These are phyloP conservation scores for Phytophthora meadii DNA, from an alignment of 352 stramenopile genomes.

Conservation along the genomic window DNA sequence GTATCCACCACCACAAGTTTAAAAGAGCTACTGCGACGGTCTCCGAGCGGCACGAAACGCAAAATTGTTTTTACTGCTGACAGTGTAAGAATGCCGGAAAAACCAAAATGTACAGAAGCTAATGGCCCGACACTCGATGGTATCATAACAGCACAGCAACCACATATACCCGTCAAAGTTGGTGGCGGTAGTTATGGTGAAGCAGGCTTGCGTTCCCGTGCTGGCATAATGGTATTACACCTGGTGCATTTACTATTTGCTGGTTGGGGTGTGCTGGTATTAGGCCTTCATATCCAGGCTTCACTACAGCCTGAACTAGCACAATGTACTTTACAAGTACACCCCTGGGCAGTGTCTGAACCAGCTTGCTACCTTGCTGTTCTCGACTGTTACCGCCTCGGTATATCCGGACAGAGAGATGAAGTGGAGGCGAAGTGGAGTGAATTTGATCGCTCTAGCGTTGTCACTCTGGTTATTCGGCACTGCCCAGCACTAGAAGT, in stretches of 20 bases:
- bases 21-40: slow-evolving; percentile 18
- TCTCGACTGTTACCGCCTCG: slow-evolving; percentile 36
- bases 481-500: slow-evolving; percentile 40
- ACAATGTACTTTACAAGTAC: slow-evolving; percentile 33
- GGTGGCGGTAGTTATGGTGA: neutral
- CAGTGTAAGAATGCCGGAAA: too few species aligned
- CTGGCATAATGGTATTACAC: neutral
- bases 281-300: slow-evolving; percentile 24
- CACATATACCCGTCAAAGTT: slow-evolving; percentile 3
- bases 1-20: slow-evolving; percentile 18
- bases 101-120: too few species aligned
- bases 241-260: neutral
- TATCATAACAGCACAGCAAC: neutral
- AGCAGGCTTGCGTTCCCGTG: neutral
- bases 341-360: slow-evolving; percentile 34
- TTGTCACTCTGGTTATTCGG: slow-evolving; percentile 40
- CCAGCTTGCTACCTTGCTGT: slow-evolving; percentile 41
- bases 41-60: too few species aligned
- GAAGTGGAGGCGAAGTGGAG: slow-evolving; percentile 27
- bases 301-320: slow-evolving; percentile 17
- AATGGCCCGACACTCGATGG: too few species aligned
- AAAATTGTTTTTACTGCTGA: too few species aligned
- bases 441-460: slow-evolving; percentile 22
- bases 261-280: slow-evolving; percentile 6
- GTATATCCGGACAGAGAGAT: slow-evolving; percentile 21